Evolutionary conservation across 2,329 filamentous ascomycete genomes (phyloP).

Genomic region (Madurella fahalii): DNA sequence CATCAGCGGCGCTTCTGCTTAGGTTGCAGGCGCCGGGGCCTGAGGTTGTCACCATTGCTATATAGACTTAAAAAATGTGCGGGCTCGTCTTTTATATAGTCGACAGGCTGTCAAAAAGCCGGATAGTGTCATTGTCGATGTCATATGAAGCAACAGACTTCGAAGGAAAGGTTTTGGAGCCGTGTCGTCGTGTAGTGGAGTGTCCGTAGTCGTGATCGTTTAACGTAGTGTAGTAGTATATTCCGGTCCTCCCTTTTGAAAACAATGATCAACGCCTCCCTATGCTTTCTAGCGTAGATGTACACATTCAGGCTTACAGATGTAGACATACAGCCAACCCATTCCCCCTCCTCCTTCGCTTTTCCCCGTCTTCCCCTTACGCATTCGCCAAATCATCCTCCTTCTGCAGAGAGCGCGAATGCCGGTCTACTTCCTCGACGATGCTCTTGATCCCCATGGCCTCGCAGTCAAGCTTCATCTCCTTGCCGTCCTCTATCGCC

Average conservation of each 20-base stretch:
- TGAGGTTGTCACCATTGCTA: background rate
- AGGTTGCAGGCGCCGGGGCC: constrained; percentile 30
- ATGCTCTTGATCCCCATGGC: constrained; percentile 82
- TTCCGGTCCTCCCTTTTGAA: background rate
- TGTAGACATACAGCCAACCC: constrained; percentile 7
- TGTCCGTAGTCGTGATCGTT: background rate
- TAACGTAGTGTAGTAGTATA: constrained; percentile 6
- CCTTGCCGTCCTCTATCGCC: constrained; percentile 79
- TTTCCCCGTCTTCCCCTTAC: constrained; percentile 15
- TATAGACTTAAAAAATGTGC: no score
- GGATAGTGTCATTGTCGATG: background rate
- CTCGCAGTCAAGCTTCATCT: constrained; percentile 76
- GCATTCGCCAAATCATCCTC: constrained; percentile 68
- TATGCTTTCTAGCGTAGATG: constrained; percentile 7
- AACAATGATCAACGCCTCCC: constrained; percentile 15
- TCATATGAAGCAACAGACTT: background rate
- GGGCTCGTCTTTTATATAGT: no score
- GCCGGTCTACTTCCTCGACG: constrained; percentile 82
- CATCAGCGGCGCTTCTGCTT: constrained; percentile 92
- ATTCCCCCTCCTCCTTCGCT: background rate
- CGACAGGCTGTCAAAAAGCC: background rate
- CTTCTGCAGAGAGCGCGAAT: constrained; percentile 77
- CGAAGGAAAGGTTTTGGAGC: no score
- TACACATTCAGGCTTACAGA: constrained; percentile 4
- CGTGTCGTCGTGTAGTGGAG: background rate